Base-by-base conservation (phyloP, 148 eudicot genomes). In the Persicaria maculosa region DNA sequence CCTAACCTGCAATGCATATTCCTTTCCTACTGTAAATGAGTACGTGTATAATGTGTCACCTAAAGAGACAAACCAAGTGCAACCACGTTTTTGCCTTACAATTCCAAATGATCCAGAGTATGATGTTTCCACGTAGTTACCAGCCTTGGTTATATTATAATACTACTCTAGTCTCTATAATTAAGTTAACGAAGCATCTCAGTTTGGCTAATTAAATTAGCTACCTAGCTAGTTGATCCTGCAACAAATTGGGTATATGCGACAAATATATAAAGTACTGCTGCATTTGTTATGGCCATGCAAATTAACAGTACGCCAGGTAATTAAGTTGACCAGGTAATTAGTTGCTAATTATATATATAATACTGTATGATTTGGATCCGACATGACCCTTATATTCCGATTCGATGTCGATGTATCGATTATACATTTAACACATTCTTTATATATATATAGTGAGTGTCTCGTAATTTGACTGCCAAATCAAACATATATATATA, bases 121-220 rank as follows among this genome's bases (percentile, higher is more conserved):
- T 62, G 68, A 62, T 62, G 68, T n/a, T 62, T 62, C 68, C 68
- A 62, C 68, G 68, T 36, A 62, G 68, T 62, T 62, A 25, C 44
- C 6, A 61, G 44, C 64, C n/a, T n/a, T n/a, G n/a, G n/a, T n/a
- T n/a, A 31, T 31, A 1, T 31, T 31, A 31, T 9, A 59, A 15
- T 25, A 22, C 9, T 19, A 5, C 19, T 17, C n/a, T n/a, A n/a
- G n/a, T n/a, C n/a, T n/a, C n/a, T n/a, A n/a, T n/a, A n/a, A n/a
- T n/a, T 4, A 57, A 57, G 10, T 7, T 6, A 20, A 31, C 2
- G 40, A 25, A 59, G 57, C 22, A 59, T 59, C 67, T 9, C 67
- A 59, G 67, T 20, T 59, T 20, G 67, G 10, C 64, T 57, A 31
- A 2, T 31, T 31, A 57, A 20, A 20, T 57, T 22, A 52, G 55